Base-by-base conservation (phyloP, 2,329 filamentous ascomycete species). In the Plenodomus tracheiphilus region DNA sequence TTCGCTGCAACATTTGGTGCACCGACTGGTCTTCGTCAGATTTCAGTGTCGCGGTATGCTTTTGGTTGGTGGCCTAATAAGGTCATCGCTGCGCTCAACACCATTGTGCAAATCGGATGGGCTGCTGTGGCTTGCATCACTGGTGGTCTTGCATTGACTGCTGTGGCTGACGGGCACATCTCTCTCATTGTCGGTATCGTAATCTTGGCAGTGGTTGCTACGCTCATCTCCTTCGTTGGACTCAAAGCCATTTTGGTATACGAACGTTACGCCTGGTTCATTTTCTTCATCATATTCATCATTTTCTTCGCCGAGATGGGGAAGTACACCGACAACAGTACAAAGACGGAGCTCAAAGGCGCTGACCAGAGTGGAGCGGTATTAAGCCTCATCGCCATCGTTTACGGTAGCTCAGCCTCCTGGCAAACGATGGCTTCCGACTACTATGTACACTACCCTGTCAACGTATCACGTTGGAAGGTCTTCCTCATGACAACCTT, bases 31-130 rank as follows among this genome's bases (percentile, higher is more conserved):
- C 62, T 79, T 18, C 70, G 77, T 40, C 73, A 77, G 46, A 77
- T 79, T 40, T 66, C 67, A 2, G 70, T 75, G 22, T 72, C 74
- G 41, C 68, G 77, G 41, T 78, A 76, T 55, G 76, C 75, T n/a
- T 77, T 79, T 49, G 77, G 77, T n/a, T 79, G 77, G 72, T 79
- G 71, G 51, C 76, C 77, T 15, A 76, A 76, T 43, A 79, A 79
- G 54, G 62, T 79, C 46, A 72, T 76, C 46, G 76, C 75, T 4
- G 61, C 74, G 2, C 71, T 79, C 38, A 80, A 79, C 40, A 74
- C 76, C 21, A 66, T 79, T 22, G 71, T 77, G 40, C 76, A 78
- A 53, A 67, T 76, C 20, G 74, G 74, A 3, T 77, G 70, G 70
- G 68, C 65, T 19, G 69, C 71, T 7, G 72, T 74, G 10, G 73